Evolutionary conservation across 768 basidiomycete genomes (phyloP).

Genomic region (Naematelia encephala): DNA sequence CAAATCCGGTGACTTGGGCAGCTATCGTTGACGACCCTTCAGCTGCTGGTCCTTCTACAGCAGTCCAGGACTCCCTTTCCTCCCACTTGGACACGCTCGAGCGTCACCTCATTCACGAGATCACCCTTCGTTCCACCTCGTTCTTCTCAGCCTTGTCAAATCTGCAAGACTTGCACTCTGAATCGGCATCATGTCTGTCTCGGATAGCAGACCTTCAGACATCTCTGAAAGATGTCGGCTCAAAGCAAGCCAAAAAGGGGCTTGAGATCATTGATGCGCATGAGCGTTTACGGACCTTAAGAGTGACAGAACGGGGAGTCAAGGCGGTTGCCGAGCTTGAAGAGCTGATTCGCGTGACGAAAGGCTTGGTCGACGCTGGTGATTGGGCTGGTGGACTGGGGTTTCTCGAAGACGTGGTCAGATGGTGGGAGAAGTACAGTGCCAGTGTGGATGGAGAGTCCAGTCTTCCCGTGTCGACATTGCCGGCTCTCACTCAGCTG

Average conservation of each 20-base stretch:
- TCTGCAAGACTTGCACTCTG: constrained; percentile 83
- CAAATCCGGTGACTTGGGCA: constrained; percentile 73
- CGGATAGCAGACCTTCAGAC: constrained; percentile 70
- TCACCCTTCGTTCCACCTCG: constrained; percentile 80
- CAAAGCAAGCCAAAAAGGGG: constrained; percentile 72
- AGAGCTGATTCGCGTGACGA: constrained; percentile 71
- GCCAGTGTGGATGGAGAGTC: constrained; percentile 6
- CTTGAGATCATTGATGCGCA: constrained; percentile 65
- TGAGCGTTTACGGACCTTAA: constrained; percentile 58
- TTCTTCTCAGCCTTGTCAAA: constrained; percentile 97
- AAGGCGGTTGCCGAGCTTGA: constrained; percentile 60
- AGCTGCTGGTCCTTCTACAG: constrained; percentile 12
- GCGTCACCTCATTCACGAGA: constrained; percentile 88
- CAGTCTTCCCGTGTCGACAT: constrained; percentile 23
- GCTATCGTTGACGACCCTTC: constrained; percentile 51
- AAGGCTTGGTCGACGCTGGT: constrained; percentile 70
- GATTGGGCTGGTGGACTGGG: constrained; percentile 84
- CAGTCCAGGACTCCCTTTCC: constrained; percentile 81
- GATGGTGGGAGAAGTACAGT: constrained; percentile 42
- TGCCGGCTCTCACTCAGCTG: constrained; percentile 28
- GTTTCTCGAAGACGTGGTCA: constrained; percentile 45
- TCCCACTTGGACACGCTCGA: constrained; percentile 91
- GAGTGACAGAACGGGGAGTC: constrained; percentile 57
- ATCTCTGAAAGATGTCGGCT: constrained; percentile 71
- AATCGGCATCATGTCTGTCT: constrained; percentile 75